These are phyloP conservation scores for Ogataea zsoltii DNA, from an alignment of 805 yeast species.

Conservation along the genomic window DNA sequence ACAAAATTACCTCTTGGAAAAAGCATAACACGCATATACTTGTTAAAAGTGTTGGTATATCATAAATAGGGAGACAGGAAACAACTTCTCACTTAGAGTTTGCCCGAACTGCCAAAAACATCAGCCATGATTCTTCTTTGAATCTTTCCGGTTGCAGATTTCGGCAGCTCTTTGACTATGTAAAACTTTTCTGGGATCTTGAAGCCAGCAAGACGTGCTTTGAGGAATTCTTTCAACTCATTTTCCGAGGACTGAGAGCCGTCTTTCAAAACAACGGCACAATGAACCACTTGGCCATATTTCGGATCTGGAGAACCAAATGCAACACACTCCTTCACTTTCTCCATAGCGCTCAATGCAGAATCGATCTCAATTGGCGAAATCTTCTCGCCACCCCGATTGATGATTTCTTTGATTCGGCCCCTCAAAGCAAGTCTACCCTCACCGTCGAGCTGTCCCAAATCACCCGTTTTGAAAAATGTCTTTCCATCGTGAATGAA, in stretches of 20 bases:
- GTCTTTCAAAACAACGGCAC: conserved; percentile 60
- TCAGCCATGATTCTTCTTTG: conserved; percentile 65
- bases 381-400: conserved; percentile 78
- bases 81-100: conserved; percentile 22
- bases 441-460: conserved; percentile 61
- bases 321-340: conserved; percentile 68
- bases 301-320: conserved; percentile 67
- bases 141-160: conserved; percentile 77
- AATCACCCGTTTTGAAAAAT: conserved; percentile 74
- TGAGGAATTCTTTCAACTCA: conserved; percentile 49
- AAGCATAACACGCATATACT: too few species aligned
- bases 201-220: conserved; percentile 50
- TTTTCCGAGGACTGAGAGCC: conserved; percentile 38
- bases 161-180: conserved; percentile 64
- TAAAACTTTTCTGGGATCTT: conserved; percentile 61
- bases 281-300: conserved; percentile 72
- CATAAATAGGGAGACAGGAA: too few species aligned
- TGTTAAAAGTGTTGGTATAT: too few species aligned
- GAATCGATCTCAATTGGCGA: conserved; percentile 72
- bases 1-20: too few species aligned
- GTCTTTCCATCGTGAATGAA: conserved; percentile 14
- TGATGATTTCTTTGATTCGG: conserved; percentile 70
- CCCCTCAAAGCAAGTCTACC: conserved; percentile 66
- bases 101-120: conserved; percentile 44
- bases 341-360: conserved; percentile 57